Evolutionary conservation across 257 asterid species (phyloP).

Genomic region (Anisodus acutangulus): DNA sequence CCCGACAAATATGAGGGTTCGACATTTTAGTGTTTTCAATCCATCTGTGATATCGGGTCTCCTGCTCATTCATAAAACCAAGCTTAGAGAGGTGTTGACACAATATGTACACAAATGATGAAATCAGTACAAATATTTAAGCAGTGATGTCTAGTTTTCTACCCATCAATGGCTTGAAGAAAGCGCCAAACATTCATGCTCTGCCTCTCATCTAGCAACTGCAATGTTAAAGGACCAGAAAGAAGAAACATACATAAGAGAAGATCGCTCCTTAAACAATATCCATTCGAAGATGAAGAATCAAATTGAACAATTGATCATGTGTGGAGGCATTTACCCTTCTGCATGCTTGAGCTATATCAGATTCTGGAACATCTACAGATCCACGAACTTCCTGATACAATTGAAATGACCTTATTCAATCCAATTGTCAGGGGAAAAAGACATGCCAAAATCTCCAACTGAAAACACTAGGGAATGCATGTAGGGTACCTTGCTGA

Average conservation of each 20-base stretch:
- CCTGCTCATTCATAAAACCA: constrained; percentile 50
- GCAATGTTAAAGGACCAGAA: constrained; percentile 36
- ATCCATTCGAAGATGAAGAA: constrained; percentile 13
- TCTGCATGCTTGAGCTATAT: constrained; percentile 92
- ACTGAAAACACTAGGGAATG: neutral
- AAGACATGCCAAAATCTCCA: neutral
- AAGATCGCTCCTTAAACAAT: neutral
- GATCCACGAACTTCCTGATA: constrained; percentile 83
- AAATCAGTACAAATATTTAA: constrained; percentile 17
- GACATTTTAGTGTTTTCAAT: constrained; percentile 67
- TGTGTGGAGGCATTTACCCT: constrained; percentile 58
- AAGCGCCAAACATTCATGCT: constrained; percentile 73
- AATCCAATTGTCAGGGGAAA: neutral
- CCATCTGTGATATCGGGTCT: constrained; percentile 79
- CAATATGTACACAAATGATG: constrained; percentile 13
- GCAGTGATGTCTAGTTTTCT: constrained; percentile 27
- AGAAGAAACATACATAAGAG: constrained; percentile 5
- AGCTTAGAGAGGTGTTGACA: constrained; percentile 27
- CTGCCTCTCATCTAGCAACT: constrained; percentile 94
- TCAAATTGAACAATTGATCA: neutral
- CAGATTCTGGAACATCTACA: constrained; percentile 72
- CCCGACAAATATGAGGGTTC: constrained; percentile 86
- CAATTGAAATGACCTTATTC: constrained; percentile 32
- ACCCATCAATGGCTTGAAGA: constrained; percentile 82
- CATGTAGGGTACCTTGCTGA: constrained; percentile 74